phyloP scores from a whole-genome alignment of 306 rosid genomes.

The Begonia fuchsioides region DNA sequence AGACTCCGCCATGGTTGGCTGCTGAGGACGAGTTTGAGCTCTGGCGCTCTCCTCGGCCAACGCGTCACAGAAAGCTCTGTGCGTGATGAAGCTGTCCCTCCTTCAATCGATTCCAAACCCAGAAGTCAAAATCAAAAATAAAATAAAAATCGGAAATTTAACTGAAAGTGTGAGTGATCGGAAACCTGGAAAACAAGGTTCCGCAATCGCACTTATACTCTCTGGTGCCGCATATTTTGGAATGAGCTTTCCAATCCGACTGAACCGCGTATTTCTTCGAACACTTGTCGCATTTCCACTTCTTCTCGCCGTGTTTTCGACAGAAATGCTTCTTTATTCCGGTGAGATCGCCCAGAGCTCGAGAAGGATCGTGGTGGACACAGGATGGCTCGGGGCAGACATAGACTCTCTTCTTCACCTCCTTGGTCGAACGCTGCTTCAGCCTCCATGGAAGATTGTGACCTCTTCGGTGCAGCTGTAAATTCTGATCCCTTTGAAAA shows the following conservation, averaged over 20 bases:
- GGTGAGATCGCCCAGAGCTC: constrained; percentile 84
- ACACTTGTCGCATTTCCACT: too few species aligned
- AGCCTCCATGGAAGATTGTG: constrained; percentile 94
- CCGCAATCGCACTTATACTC: constrained; percentile 97
- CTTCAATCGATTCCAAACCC: constrained; percentile 18
- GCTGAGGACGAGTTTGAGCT: constrained; percentile 20
- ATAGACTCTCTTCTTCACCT: constrained; percentile 72
- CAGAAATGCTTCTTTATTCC: constrained; percentile 93
- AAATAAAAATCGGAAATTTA: constrained; percentile 18
- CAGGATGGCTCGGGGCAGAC: constrained; percentile 79
- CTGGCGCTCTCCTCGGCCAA: constrained; percentile 63
- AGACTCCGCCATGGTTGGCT: constrained; percentile 1
- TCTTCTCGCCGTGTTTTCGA: constrained; percentile 88
- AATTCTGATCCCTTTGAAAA: constrained; percentile 32
- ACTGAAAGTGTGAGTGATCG: neutral
- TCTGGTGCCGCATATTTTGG: constrained; percentile 71
- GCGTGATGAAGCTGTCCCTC: constrained; percentile 83
- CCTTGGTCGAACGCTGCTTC: constrained; percentile 61
- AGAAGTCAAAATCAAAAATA: constrained; percentile 5
- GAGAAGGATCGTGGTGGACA: constrained; percentile 77
- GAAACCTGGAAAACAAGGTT: constrained; percentile 55
- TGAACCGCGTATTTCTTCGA: constrained; percentile 90
- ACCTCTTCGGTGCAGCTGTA: constrained; percentile 82
- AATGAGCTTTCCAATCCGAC: constrained; percentile 97
- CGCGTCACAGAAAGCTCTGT: constrained; percentile 89